Base-by-base conservation (phyloP, 129 eudicot genomes). In the Tanacetum coccineum region DNA sequence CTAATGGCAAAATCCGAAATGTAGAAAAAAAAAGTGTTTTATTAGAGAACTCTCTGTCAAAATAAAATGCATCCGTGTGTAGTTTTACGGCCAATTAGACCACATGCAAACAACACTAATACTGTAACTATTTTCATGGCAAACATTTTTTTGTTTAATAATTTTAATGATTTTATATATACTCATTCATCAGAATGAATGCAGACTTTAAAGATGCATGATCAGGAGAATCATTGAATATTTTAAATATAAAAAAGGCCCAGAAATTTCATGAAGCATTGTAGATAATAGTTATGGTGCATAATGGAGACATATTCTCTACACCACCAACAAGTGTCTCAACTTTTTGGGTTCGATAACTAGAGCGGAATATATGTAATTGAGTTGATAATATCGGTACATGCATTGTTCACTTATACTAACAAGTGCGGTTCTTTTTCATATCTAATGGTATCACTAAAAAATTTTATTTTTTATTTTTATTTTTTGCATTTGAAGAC, bases 301-400 rank as follows among this genome's bases (percentile, higher is more conserved):
- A 45, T 55, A 25, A 53, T 75, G 79, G 80, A 60, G 8, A 75
- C 60, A 75, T 59, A 59, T 75, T 67, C 74, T 49, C 58, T 75
- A 67, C 26, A 26, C 80, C 80, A 76, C 70, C 80, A 76, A 25
- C 28, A n/a, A 61, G 53, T 76, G 80, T 76, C 70, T 61, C 74
- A 68, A 53, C 80, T 61, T 76, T 76, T 76, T 68, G 70, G 75
- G 80, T 67, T 68, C 40, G 17, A 30, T 28, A 50, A 51, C 17
- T 50, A 59, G 68, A 67, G 62, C 59, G 74, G 64, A 49, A 59
- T 67, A 49, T 42, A 63, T 36, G 19, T 6, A 21, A 67, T 55
- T 66, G 20, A 0, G 28, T 65, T 45, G 13, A 19, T 58, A 66
- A 74, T 20, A 44, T 48, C 21, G 25, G 3, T 17, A 40, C 3